Percentiles rank a stretch among this genome's conserved stretches.
These are phyloP conservation scores for Elongisporangium senticosum DNA, from an alignment of 352 stramenopile species.

Conservation along the genomic window DNA sequence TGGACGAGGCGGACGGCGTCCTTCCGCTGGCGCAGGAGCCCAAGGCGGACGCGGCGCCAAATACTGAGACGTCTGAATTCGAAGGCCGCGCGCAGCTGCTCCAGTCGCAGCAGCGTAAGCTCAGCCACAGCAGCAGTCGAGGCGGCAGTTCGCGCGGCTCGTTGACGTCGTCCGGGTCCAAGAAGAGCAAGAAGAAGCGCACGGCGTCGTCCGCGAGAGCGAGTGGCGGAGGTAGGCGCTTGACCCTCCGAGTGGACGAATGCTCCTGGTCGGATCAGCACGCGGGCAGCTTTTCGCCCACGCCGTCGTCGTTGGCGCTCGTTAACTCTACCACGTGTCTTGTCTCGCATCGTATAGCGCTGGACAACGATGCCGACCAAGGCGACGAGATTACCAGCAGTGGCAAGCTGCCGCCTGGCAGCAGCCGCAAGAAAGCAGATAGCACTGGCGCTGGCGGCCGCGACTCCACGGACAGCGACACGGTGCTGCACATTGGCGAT, in stretches of 20 bases:
- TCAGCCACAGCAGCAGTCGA: conserved; percentile 12
- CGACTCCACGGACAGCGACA: conserved; percentile 11
- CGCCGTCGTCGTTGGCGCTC: conserved; percentile 9
- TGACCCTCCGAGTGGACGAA: background rate
- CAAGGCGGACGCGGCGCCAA: background rate
- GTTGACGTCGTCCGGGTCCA: conserved; percentile 4
- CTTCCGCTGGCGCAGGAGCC: conserved; percentile 10
- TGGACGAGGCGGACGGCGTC: conserved; percentile 16
- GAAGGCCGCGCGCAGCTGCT: conserved; percentile 16
- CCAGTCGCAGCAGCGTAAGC: conserved; percentile 6
- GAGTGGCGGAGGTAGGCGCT: background rate
- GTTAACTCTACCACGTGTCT: conserved; percentile 64
- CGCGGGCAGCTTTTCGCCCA: background rate
- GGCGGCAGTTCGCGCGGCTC: conserved; percentile 7
- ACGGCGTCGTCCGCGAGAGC: background rate
- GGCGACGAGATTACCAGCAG: conserved; percentile 13
- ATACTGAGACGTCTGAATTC: background rate
- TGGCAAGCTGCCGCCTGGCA: conserved; percentile 3
- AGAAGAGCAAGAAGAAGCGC: conserved; percentile 7
- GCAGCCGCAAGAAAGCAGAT: conserved; percentile 12
- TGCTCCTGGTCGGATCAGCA: background rate
- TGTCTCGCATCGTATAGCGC: conserved; percentile 32
- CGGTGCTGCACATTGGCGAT: background rate
- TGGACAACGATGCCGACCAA: conserved; percentile 20
- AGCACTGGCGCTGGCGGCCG: conserved; percentile 6